A percentile compares a stretch with the other conserved stretches of the same genome.
Evolutionary conservation across 179 eudicot species (phyloP).

Genomic region (Beta macrorhiza): DNA sequence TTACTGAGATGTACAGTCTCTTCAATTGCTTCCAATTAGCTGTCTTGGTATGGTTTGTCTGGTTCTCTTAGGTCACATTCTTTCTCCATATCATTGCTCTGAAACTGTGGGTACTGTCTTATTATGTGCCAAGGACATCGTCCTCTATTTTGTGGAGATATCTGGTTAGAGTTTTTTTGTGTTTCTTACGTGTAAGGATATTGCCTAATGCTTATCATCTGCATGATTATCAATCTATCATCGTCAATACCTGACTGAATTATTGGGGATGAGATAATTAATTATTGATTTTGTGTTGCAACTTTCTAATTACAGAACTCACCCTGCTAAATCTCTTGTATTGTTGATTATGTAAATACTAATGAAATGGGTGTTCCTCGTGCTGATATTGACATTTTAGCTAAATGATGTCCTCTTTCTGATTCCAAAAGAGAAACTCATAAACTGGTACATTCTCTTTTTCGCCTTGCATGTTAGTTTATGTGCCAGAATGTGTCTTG

Average conservation of each 20-base stretch:
- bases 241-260: not conserved
- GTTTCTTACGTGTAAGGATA: not conserved
- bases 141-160: not conserved
- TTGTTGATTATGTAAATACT: not conserved
- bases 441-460: not conserved
- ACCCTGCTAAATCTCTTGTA: not conserved
- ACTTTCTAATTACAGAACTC: not conserved
- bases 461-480: not conserved
- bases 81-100: not conserved
- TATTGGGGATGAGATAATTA: not conserved
- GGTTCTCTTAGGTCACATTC: not conserved
- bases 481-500: not conserved
- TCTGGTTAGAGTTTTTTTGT: not conserved
- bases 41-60: not conserved
- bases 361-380: not conserved
- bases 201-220: not conserved
- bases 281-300: not conserved
- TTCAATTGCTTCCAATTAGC: not conserved
- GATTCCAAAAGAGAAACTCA: not conserved
- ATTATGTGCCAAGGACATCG: not conserved
- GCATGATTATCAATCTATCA: not conserved
- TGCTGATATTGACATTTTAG: not conserved
- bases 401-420: not conserved
- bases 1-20: not conserved
- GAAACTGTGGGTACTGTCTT: not conserved